phyloP scores from a whole-genome alignment of 2,329 filamentous ascomycete genomes.

The Claviceps quebecensis region DNA sequence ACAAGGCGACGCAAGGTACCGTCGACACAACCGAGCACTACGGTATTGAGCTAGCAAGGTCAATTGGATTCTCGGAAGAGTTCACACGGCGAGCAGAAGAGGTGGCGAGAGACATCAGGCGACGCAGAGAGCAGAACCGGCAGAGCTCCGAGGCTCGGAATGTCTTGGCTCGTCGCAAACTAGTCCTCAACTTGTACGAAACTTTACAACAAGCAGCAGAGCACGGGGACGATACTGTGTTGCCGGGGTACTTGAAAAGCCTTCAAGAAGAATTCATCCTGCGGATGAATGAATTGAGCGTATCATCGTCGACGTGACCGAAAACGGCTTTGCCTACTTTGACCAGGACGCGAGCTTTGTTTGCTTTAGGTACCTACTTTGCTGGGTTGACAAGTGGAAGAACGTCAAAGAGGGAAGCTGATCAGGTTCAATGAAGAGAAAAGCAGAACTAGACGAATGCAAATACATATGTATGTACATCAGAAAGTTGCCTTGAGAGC shows the following conservation, averaged over 20 bases:
- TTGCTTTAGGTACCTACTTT: too few relatives aligned
- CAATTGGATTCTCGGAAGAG: constrained; percentile 54
- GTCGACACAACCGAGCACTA: constrained; percentile 58
- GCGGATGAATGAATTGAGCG: constrained; percentile 54
- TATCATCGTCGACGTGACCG: background rate
- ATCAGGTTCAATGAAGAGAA: too few relatives aligned
- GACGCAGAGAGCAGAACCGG: constrained; percentile 42
- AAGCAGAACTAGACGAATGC: too few relatives aligned
- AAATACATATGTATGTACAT: too few relatives aligned
- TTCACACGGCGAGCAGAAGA: constrained; percentile 55
- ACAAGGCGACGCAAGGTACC: constrained; percentile 62
- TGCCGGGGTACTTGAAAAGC: constrained; percentile 26
- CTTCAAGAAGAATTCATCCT: constrained; percentile 59
- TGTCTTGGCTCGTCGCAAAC: constrained; percentile 50
- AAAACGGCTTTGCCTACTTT: too few relatives aligned
- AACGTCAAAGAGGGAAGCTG: too few relatives aligned
- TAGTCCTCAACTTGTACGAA: constrained; percentile 60
- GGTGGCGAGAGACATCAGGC: constrained; percentile 49
- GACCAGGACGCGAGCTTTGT: background rate
- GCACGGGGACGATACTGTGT: constrained; percentile 45
- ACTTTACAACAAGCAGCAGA: constrained; percentile 54
- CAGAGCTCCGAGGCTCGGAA: constrained; percentile 43
- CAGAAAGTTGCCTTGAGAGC: too few relatives aligned
- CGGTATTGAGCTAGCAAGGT: constrained; percentile 65
- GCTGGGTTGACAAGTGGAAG: too few relatives aligned